Evolutionary conservation across 2,329 filamentous ascomycete genomes (phyloP).

Genomic region (Cordyceps militaris): DNA sequence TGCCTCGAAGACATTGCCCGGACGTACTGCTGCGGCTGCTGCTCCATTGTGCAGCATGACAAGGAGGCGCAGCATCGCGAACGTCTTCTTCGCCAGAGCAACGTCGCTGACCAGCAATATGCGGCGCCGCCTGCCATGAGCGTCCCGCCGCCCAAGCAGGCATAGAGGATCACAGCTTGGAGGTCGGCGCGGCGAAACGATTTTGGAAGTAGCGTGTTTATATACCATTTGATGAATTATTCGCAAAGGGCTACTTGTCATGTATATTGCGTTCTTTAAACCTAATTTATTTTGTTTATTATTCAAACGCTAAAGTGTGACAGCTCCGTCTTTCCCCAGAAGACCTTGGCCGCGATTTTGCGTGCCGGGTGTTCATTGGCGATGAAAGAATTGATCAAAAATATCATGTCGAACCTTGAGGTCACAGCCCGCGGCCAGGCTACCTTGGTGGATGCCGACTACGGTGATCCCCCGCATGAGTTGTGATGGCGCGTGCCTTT

Average conservation of each 20-base stretch:
- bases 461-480: too few relatives aligned
- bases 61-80: conserved; percentile 38
- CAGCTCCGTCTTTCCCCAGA: too few relatives aligned
- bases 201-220: neutral
- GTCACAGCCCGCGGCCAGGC: neutral
- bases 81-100: conserved; percentile 15
- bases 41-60: conserved; percentile 38
- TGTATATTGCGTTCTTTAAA: neutral
- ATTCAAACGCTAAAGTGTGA: too few relatives aligned
- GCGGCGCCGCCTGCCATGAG: conserved; percentile 25
- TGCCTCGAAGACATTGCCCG: conserved; percentile 35
- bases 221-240: neutral
- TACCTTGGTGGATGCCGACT: neutral
- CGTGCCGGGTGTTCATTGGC: neutral
- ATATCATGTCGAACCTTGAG: neutral
- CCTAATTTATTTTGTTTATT: neutral
- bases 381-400: neutral
- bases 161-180: neutral
- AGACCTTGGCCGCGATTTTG: too few relatives aligned
- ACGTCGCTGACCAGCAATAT: conserved; percentile 26
- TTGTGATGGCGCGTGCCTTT: too few relatives aligned
- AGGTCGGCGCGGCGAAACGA: neutral
- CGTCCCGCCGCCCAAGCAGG: conserved; percentile 18
- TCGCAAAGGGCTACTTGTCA: neutral
- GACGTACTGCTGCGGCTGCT: conserved; percentile 40